Percentiles rank a stretch among this genome's conserved stretches.
Conservation (phyloP, 768 basidiomycete species). For the Wakefieldia striispora region DNA sequence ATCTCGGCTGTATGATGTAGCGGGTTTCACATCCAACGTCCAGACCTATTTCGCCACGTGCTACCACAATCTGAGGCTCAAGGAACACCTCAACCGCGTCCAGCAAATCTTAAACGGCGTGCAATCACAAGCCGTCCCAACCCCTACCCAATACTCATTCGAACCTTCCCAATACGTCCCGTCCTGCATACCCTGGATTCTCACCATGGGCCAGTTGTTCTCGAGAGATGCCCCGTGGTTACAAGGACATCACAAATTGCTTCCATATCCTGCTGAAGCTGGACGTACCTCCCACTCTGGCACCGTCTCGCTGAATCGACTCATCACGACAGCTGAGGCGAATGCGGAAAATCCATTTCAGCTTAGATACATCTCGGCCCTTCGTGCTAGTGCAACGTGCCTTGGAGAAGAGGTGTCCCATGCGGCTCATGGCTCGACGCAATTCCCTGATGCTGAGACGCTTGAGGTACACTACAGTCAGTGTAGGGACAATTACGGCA, state of each 20-base stretch:
- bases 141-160: constrained; percentile 6
- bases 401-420: constrained; percentile 4
- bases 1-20: constrained; percentile 6
- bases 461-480: constrained; percentile 10
- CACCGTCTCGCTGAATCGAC: neutral
- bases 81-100: constrained; percentile 11
- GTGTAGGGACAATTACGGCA: constrained; percentile 5
- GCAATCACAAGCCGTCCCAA: neutral
- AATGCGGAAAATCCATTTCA: constrained; percentile 13
- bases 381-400: constrained; percentile 6
- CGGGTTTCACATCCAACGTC: neutral
- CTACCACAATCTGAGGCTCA: constrained; percentile 17
- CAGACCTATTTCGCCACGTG: constrained; percentile 9
- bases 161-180: neutral
- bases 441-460: neutral
- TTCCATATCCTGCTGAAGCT: neutral
- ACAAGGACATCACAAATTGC: neutral
- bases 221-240: constrained; percentile 2
- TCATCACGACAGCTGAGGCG: constrained; percentile 2
- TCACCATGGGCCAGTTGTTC: constrained; percentile 3
- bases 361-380: constrained; percentile 6
- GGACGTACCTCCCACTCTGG: neutral
- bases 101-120: constrained; percentile 4
- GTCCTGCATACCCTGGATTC: neutral
- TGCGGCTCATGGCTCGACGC: neutral